Evolutionary conservation across 2,329 filamentous ascomycete species (phyloP), one percentile per base, ranked within the genome.

Genomic region (Teratosphaeria zuluensis): DNA sequence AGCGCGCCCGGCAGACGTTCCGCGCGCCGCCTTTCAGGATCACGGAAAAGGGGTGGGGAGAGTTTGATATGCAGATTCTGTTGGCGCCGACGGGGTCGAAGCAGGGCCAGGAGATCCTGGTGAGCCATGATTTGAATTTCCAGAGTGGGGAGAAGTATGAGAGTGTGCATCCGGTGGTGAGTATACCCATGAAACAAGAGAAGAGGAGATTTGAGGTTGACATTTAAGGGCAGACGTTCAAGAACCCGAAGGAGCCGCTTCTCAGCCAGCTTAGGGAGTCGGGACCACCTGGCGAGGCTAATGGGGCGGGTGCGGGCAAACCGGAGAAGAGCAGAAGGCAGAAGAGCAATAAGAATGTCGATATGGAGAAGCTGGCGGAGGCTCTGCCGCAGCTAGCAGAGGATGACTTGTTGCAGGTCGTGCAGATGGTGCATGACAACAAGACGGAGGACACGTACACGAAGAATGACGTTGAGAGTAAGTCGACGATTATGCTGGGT

Each of bases 381-480:
- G 91, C 88, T 0, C 79, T 99, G 59, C 86, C 92, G 72, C 91
- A 90, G 78, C 84, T 99, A 30, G 83, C 84, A 64, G 94, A 99
- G 78, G 94, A 99, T 65, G 92, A 97, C 69, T 78, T 99, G 51
- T 80, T 99, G 62, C 89, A 94, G 66, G 90, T 97, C 28, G 95
- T 99, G 61, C 92, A 97, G 77, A 87, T 99, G 84, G 92, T 99
- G 62, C 94, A 97, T 74, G 94, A 99, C 76, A 90, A 96, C 77
- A 97, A 97, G 80, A 86, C 84, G 1, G 84, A 90, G 5, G 91
- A 96, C 64, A 96, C 92, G 1, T 97, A 96, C 76, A 95, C 92
- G 55, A 92, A 95, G 78, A 97, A 96, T 68, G 95, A 99, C 74
- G 84, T 96, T 59, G 94, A 99, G 70, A 88, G 90, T 95, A 38